Conservation (phyloP, 2,329 filamentous ascomycete genomes). For the Colletotrichum gloeosporioides region DNA sequence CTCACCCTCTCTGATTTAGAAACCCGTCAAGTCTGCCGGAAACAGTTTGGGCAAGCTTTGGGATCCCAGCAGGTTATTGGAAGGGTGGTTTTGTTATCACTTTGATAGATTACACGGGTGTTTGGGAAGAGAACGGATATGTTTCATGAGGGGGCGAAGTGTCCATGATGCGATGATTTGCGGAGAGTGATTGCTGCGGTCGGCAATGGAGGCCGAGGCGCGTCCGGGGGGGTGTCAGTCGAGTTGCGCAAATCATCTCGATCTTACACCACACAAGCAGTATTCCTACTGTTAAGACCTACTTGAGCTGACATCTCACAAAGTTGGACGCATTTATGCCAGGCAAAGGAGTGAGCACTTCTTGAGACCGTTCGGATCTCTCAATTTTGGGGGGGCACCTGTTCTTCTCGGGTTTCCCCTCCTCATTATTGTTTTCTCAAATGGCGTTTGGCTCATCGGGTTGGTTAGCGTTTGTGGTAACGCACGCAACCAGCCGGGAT, state of each 20-base stretch:
- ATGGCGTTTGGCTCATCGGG: not conserved
- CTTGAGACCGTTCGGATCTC: not conserved
- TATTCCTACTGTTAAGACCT: not conserved
- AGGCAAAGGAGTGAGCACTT: not conserved
- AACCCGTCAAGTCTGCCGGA: not conserved
- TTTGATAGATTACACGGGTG: not conserved
- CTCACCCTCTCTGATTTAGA: not conserved
- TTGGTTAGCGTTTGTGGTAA: conserved; percentile 6
- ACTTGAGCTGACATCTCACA: not conserved
- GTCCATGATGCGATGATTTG: conserved; percentile 21
- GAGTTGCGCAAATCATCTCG: conserved; percentile 3
- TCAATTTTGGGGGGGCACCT: not conserved
- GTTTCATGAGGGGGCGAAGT: conserved; percentile 5
- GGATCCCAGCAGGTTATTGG: not conserved
- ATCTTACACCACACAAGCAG: not conserved
- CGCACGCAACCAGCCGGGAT: conserved; percentile 17
- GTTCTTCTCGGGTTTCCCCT: not conserved
- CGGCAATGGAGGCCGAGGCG: not conserved
- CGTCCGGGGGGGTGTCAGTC: not conserved
- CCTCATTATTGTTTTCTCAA: not conserved
- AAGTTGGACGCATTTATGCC: not conserved
- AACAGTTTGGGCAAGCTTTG: not conserved
- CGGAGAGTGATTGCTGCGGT: not conserved
- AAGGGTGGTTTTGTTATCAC: not conserved
- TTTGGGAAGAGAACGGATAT: conserved; percentile 8